These are phyloP conservation scores for Chrysophaeum taylorii DNA, from an alignment of 352 stramenopile species.

Conservation along the genomic window DNA sequence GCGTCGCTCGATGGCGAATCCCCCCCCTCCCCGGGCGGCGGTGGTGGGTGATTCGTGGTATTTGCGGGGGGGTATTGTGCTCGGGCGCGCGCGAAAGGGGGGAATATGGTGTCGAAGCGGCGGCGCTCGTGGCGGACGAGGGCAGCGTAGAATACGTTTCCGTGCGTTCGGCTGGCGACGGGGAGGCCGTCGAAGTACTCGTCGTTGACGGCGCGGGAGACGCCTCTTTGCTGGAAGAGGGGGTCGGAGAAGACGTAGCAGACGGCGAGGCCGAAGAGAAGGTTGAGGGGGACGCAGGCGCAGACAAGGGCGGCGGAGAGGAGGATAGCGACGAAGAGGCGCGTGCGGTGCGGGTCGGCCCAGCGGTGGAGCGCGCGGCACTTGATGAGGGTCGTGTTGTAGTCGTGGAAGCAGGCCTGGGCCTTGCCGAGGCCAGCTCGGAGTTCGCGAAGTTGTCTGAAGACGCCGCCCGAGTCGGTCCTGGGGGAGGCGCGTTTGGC, in stretches of 20 bases:
- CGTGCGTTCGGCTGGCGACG: neutral
- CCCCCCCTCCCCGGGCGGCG: too few relatives aligned
- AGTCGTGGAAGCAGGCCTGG: neutral
- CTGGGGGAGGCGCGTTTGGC: too few relatives aligned
- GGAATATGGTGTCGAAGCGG: too few relatives aligned
- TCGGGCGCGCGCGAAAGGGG: too few relatives aligned
- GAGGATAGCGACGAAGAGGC: neutral
- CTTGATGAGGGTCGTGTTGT: neutral
- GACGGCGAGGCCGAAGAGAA: neutral
- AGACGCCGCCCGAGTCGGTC: too few relatives aligned
- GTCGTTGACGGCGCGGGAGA: neutral
- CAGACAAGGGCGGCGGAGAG: neutral
- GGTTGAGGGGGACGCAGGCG: neutral
- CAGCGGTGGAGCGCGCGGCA: conserved; percentile 9
- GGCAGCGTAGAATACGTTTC: neutral
- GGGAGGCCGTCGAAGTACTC: neutral
- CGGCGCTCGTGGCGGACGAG: too few relatives aligned
- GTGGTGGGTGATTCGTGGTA: too few relatives aligned
- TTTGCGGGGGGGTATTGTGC: too few relatives aligned
- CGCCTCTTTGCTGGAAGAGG: neutral
- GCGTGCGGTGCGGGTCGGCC: neutral
- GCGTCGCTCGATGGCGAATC: too few relatives aligned
- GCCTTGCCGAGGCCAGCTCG: neutral
- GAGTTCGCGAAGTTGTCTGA: neutral
- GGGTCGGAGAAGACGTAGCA: neutral